These are phyloP conservation scores for Aspergillus calidoustus DNA, from an alignment of 2,329 filamentous ascomycete species.

Conservation along the genomic window DNA sequence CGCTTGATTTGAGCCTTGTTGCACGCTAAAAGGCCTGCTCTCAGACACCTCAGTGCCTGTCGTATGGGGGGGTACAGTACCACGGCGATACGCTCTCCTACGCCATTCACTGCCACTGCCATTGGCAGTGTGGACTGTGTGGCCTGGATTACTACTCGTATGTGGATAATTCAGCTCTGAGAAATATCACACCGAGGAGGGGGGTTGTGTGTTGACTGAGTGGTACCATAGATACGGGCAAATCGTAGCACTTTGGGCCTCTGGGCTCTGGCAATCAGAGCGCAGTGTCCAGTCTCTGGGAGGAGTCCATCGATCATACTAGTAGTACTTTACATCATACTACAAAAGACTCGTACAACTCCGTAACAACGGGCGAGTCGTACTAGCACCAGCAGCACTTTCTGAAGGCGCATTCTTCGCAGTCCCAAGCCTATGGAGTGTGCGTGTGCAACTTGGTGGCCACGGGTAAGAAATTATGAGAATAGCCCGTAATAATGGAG, in stretches of 20 bases:
- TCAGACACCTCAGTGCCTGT: neutral
- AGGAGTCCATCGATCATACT: constrained; percentile 13
- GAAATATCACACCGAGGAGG: constrained; percentile 16
- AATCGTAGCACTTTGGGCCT: constrained; percentile 10
- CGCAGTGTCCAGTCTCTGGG: neutral
- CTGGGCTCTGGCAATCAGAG: constrained; percentile 1
- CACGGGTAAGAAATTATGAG: constrained; percentile 2
- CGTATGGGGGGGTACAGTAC: constrained; percentile 23
- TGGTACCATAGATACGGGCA: constrained; percentile 18
- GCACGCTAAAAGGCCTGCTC: neutral
- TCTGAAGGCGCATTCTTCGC: constrained; percentile 10
- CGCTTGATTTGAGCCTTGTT: neutral
- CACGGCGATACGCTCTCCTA: constrained; percentile 15
- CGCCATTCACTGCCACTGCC: constrained; percentile 12
- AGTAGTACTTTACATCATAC: constrained; percentile 18
- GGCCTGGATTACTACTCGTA: neutral
- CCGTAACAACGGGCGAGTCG: constrained; percentile 12
- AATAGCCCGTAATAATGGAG: constrained; percentile 11
- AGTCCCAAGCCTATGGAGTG: neutral
- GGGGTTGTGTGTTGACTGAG: constrained; percentile 12
- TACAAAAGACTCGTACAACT: constrained; percentile 17
- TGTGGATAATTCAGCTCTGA: constrained; percentile 23
- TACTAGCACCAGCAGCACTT: constrained; percentile 14
- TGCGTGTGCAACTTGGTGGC: constrained; percentile 14
- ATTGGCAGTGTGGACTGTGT: too few species aligned